Evolutionary conservation across 1,284 basidiomycete species (phyloP).

Genomic region (Lentinus polychrous): DNA sequence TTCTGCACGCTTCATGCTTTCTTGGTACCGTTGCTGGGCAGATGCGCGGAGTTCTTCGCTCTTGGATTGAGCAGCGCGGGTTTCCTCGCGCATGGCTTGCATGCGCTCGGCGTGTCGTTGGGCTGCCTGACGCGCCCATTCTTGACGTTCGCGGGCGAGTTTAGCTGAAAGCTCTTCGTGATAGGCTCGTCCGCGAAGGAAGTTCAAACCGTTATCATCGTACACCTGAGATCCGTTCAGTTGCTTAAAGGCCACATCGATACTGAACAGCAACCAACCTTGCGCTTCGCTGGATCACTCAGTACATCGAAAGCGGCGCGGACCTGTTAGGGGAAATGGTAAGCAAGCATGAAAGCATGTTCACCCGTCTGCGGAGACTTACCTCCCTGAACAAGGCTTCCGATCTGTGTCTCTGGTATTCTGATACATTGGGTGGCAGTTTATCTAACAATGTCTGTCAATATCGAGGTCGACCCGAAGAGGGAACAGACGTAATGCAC

Average conservation of each 20-base stretch:
- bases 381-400: conserved; percentile 28
- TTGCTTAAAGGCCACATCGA: background rate
- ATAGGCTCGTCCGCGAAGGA: conserved; percentile 15
- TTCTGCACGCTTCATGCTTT: conserved; percentile 18
- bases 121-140: conserved; percentile 50
- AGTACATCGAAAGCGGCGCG: conserved; percentile 50
- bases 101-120: conserved; percentile 39
- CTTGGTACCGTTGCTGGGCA: conserved; percentile 16
- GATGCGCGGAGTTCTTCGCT: conserved; percentile 5
- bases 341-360: background rate
- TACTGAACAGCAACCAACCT: conserved; percentile 30
- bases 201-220: conserved; percentile 26
- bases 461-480: background rate
- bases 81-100: conserved; percentile 24
- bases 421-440: conserved; percentile 24
- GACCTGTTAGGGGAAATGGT: conserved; percentile 31
- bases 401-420: conserved; percentile 22
- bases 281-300: conserved; percentile 49
- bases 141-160: conserved; percentile 49
- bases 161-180: conserved; percentile 32
- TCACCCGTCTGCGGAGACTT: background rate
- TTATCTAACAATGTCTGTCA: conserved; percentile 20
- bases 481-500: conserved; percentile 21
- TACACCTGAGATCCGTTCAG: conserved; percentile 41
- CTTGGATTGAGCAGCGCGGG: conserved; percentile 2